Conservation (phyloP, 352 stramenopile genomes). For the Aphanomyces euteiches region DNA sequence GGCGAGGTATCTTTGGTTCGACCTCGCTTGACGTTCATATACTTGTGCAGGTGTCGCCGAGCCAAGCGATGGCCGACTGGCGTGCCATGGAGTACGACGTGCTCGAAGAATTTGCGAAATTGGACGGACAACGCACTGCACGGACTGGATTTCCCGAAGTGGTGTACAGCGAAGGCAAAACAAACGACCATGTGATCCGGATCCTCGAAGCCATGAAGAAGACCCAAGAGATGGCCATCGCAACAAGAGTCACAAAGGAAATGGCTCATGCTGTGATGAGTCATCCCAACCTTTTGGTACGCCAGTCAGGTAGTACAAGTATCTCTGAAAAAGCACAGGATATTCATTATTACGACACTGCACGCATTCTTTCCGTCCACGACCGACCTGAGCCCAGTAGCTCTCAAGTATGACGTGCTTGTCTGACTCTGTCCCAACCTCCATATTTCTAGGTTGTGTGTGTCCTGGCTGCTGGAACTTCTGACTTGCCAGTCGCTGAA, state of each 20-base stretch:
- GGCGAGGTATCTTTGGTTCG: not conserved
- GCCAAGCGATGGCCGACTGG: conserved; percentile 17
- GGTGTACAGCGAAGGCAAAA: conserved; percentile 94
- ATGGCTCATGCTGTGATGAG: conserved; percentile 5
- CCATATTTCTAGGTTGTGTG: conserved; percentile 39
- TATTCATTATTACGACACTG: conserved; percentile 60
- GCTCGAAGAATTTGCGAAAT: conserved; percentile 29
- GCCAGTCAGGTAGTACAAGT: not conserved
- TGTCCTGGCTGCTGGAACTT: conserved; percentile 94
- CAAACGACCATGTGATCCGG: conserved; percentile 73
- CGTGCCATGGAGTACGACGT: conserved; percentile 23
- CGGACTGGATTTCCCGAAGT: conserved; percentile 95
- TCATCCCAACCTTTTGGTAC: conserved; percentile 13
- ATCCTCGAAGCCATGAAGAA: conserved; percentile 88
- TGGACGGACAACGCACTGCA: conserved; percentile 83
- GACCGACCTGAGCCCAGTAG: conserved; percentile 39
- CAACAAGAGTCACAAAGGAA: conserved; percentile 58
- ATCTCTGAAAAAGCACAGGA: conserved; percentile 30
- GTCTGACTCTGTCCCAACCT: too few species aligned
- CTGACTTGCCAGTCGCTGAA: conserved; percentile 94
- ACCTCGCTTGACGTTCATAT: not conserved
- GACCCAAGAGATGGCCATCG: conserved; percentile 64
- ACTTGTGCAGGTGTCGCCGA: conserved; percentile 10
- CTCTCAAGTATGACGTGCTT: conserved; percentile 16
- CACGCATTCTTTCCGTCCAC: conserved; percentile 51